phyloP scores from a whole-genome alignment of 176 grass and related monocot species.

The Oryza glaberrima region DNA sequence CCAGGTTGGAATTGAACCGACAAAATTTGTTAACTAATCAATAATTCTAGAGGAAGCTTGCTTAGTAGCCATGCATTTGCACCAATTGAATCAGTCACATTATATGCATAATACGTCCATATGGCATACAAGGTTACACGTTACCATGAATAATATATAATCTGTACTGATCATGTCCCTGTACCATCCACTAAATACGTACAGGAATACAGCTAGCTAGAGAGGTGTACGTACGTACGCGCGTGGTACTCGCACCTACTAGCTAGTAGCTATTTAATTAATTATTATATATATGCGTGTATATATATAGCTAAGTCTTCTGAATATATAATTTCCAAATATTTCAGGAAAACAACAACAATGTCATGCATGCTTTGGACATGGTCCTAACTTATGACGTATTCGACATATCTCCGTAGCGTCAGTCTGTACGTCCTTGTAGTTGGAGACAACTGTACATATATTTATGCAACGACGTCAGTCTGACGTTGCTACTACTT shows the following conservation, averaged over 20 bases:
- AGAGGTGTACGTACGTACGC: constrained; percentile 1
- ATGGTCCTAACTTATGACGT: not conserved
- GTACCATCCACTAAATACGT: not conserved
- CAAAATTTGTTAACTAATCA: no score
- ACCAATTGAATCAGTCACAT: not conserved
- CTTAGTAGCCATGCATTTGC: not conserved
- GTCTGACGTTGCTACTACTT: not conserved
- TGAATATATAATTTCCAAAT: not conserved
- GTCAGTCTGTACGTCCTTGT: not conserved
- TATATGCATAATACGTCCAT: not conserved
- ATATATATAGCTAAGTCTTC: not conserved
- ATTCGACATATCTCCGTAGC: constrained; percentile 3
- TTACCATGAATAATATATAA: not conserved
- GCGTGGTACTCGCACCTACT: not conserved
- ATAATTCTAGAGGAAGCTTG: not conserved
- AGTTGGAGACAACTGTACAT: constrained; percentile 26
- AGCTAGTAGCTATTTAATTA: not conserved
- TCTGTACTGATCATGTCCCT: not conserved
- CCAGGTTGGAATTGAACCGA: no score
- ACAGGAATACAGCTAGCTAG: not conserved
- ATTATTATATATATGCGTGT: not conserved
- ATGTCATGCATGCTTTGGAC: not conserved
- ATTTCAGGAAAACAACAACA: not conserved
- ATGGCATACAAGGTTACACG: not conserved
- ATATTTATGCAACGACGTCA: not conserved